A percentile compares a stretch with the other conserved stretches of the same genome.
These are phyloP conservation scores for Calonectria honghensis DNA, from an alignment of 2,329 filamentous ascomycete genomes.

Conservation along the genomic window DNA sequence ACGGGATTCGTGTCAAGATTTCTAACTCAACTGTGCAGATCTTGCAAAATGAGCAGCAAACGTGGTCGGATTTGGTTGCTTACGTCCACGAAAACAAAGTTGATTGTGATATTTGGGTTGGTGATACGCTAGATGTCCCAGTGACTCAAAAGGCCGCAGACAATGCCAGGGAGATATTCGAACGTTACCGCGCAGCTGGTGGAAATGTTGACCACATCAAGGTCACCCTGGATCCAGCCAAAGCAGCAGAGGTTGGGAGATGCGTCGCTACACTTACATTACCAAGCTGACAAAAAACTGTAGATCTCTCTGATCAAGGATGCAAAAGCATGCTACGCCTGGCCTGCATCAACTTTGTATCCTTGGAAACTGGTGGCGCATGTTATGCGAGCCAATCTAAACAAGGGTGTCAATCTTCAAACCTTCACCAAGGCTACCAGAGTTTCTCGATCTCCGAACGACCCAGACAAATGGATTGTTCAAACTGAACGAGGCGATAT, in stretches of 20 bases:
- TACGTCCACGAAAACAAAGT: conserved; percentile 39
- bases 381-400: conserved; percentile 40
- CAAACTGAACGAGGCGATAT: conserved; percentile 37
- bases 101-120: conserved; percentile 44
- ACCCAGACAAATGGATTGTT: conserved; percentile 27
- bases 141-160: conserved; percentile 38
- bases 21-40: conserved; percentile 28
- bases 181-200: conserved; percentile 38
- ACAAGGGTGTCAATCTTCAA: conserved; percentile 38
- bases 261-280: too few species aligned
- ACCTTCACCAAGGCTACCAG: conserved; percentile 29
- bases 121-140: conserved; percentile 42
- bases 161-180: conserved; percentile 26
- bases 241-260: conserved; percentile 33
- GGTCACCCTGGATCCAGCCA: conserved; percentile 31
- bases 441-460: conserved; percentile 3
- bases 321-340: conserved; percentile 43
- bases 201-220: conserved; percentile 42
- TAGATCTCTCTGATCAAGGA: conserved; percentile 39
- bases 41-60: conserved; percentile 39
- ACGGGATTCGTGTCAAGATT: too few species aligned
- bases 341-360: conserved; percentile 41
- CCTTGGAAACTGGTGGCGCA: conserved; percentile 43
- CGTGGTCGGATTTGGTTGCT: conserved; percentile 36
- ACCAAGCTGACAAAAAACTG: background rate